These are phyloP conservation scores for Chlamydomonas eustigma DNA, from an alignment of 139 green algal species.

Conservation along the genomic window DNA sequence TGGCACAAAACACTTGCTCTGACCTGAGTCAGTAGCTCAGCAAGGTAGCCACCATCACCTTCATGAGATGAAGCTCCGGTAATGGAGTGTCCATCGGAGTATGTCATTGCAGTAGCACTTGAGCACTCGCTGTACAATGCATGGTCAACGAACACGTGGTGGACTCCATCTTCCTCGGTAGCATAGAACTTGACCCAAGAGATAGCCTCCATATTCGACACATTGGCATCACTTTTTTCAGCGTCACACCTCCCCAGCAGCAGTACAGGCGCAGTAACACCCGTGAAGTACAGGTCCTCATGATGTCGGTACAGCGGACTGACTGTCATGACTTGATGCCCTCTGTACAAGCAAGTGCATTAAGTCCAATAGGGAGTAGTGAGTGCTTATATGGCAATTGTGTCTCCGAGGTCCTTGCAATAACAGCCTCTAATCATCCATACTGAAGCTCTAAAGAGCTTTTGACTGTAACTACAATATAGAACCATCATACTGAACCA, in stretches of 20 bases:
- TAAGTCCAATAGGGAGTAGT: too few relatives aligned
- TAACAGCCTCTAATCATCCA: too few relatives aligned
- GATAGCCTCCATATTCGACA: not conserved
- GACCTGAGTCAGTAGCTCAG: conserved; percentile 64
- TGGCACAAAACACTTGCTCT: conserved; percentile 76
- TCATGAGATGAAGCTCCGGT: not conserved
- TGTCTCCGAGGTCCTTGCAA: too few relatives aligned
- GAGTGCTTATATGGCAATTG: too few relatives aligned
- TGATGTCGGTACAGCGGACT: conserved; percentile 66
- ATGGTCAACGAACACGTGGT: conserved; percentile 82
- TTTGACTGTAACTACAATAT: too few relatives aligned
- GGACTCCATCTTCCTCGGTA: conserved; percentile 46
- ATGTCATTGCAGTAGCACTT: not conserved
- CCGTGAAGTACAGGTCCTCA: conserved; percentile 48
- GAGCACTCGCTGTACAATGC: conserved; percentile 36
- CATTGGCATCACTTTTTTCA: not conserved
- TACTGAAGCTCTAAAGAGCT: too few relatives aligned
- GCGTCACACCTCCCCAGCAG: too few relatives aligned
- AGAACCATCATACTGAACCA: too few relatives aligned
- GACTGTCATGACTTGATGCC: conserved; percentile 80
- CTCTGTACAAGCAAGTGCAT: conserved; percentile 43
- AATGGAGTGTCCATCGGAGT: conserved; percentile 37
- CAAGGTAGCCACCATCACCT: not conserved
- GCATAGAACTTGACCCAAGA: conserved; percentile 25
- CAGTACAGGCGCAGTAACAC: conserved; percentile 51